Evolutionary conservation across 148 eudicot species (phyloP), one percentile per base, ranked within the genome.

Genomic region (Rhododendron ferrugineum): DNA sequence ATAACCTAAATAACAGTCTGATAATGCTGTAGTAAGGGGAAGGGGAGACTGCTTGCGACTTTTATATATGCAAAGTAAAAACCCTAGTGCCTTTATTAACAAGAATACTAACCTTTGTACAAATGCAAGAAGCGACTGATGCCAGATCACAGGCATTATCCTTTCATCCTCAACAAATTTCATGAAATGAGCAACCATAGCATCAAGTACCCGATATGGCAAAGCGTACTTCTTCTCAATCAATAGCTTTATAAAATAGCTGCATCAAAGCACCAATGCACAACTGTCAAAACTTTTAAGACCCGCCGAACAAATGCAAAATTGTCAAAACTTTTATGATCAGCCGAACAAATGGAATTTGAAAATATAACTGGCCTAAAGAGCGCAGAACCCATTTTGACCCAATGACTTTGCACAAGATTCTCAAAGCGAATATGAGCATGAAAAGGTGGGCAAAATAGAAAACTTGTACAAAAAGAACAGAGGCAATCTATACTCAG

Each of bases 101-200:
- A 15, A 42, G 32, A 44, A 37, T 72, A 92, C 93, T 64, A 81
- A 95, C 99, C 96, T 95, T 87, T 94, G 94, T 74, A 92, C 92
- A 88, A 97, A 97, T 37, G 96, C 92, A 88, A 97, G 98, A 87
- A 97, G 98, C 47, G 98, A 92, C 85, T 95, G 99, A 89, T 97
- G 98, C 99, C 99, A 97, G 81, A 95, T 95, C 76, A 95, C 99
- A 76, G 98, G 99, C 99, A 97, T 97, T 66, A 86, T 83, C 88
- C 98, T 94, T 73, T 93, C 88, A 44, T 97, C 99, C 7, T 93
- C 93, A 50, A 86, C 68, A 88, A 97, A 97, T 88, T 86, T 88
- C 94, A 92, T 89, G 89, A 97, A 97, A 90, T 97, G 99, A 83
- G 87, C 93, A 85, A 95, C 98, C 93, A 97, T 87, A 54, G 93